Evolutionary conservation across 2,329 filamentous ascomycete genomes (phyloP).

Genomic region (Xenoacremonium recifei): DNA sequence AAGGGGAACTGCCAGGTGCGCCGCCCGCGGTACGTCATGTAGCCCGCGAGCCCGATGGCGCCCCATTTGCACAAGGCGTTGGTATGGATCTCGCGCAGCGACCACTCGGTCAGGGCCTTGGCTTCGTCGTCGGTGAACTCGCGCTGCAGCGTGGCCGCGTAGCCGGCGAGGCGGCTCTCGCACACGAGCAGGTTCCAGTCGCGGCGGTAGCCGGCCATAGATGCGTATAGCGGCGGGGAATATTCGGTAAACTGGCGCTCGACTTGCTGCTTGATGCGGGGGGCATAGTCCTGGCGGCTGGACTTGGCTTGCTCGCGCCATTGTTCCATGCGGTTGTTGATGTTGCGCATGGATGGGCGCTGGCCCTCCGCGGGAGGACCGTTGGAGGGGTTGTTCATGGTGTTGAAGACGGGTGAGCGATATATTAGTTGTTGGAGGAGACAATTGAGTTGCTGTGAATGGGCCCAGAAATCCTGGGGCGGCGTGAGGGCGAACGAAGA

Average conservation of each 20-base stretch:
- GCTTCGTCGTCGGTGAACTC: constrained; percentile 36
- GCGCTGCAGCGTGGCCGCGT: constrained; percentile 29
- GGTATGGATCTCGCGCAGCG: constrained; percentile 29
- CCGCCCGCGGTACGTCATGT: constrained; percentile 27
- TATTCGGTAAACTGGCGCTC: constrained; percentile 31
- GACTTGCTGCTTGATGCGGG: constrained; percentile 31
- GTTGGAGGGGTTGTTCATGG: constrained; percentile 16
- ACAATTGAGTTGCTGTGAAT: background rate
- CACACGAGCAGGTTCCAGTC: constrained; percentile 28
- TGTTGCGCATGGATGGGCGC: constrained; percentile 13
- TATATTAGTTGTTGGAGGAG: background rate
- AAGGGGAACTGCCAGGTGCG: constrained; percentile 28
- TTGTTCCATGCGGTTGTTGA: constrained; percentile 31
- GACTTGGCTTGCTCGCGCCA: constrained; percentile 28
- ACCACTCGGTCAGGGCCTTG: constrained; percentile 33
- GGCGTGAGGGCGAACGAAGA: background rate
- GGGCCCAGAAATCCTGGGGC: too few relatives aligned
- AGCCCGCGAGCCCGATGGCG: constrained; percentile 21
- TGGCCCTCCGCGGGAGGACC: constrained; percentile 5
- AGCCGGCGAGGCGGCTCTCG: constrained; percentile 24
- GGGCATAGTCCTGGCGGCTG: constrained; percentile 28
- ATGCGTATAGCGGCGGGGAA: constrained; percentile 31
- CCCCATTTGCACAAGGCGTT: constrained; percentile 30
- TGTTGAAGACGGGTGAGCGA: background rate
- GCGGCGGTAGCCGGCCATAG: constrained; percentile 26